Evolutionary conservation across 768 basidiomycete species (phyloP), one percentile per base, ranked within the genome.

Genomic region (Rhodocollybia butyracea): DNA sequence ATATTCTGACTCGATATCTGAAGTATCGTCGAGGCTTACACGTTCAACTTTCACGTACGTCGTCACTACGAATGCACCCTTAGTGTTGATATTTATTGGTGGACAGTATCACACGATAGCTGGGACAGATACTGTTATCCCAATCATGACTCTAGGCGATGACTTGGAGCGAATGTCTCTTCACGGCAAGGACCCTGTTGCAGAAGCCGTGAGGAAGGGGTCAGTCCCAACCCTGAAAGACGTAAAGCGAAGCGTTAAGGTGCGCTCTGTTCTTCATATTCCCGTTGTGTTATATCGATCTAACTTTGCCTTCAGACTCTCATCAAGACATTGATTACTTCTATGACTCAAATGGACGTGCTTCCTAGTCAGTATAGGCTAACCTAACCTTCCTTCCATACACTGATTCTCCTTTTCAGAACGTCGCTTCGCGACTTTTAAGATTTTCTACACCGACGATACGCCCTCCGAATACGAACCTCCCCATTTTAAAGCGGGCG

Each of bases 11-110:
- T n/a, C n/a, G n/a, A 30, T 53, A 38, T 57, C 27, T 12, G 17
- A 59, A 94, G 91, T 70, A 88, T 94, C 54, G 79, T 93, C 22
- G 91, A 94, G 66, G 86, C 92, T 13, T 94, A 92, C 63, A 92
- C 89, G 0, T 94, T 94, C 72, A 89, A 91, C 63, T 91, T 94
- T 63, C 80, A 84, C 61, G 89, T 88, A 60, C 58, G 72, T 32
- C 38, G 11, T 12, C 27, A 32, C 12, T 32, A 31, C 38, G 8
- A 2, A 22, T 3, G 21, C 15, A 21, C 41, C 21, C 36, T 13
- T 12, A n/a, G 31, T 38, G 7, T 27, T 40, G 10, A 43, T 17
- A 54, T 26, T 17, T 45, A 15, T 46, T 32, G 46, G 15, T 19
- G 40, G 36, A 2, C 48, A 93, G 91, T 94, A 94, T 65, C 78